Evolutionary conservation across 1,284 basidiomycete species (phyloP), one percentile per base, ranked within the genome.

Genomic region (Leccinum fallax): DNA sequence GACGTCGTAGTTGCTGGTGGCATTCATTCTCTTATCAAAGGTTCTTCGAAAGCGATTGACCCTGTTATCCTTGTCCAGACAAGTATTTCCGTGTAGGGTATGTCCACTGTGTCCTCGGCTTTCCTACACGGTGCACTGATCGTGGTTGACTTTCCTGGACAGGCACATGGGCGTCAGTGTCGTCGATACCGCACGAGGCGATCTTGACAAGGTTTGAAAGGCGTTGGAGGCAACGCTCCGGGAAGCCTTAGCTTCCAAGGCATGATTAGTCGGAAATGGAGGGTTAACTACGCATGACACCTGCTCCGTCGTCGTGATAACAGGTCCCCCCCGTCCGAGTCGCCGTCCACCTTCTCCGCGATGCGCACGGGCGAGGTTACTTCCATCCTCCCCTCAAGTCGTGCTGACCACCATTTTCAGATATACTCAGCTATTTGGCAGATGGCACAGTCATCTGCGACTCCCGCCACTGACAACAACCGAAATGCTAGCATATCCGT

Each of bases 91-190:
- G 90, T 60, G 85, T 93, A 58, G 90, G 91, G 86, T 85, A 68
- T 53, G 83, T 78, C 51, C 15, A 4, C 57, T 16, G 60, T 67
- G 63, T 13, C 9, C 72, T 67, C 66, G 69, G 70, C 36, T 56
- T 2, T 46, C 32, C 32, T 52, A 36, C 38, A 40, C 16, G 38
- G 5, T 26, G 2, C 7, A 48, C 62, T 71, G 28, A 72, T 55
- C 1, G 2, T 19, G 6, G 9, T 19, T 43, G 43, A 46, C 2
- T 52, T 24, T 49, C 10, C 10, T 34, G 9, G 38, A 43, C 66
- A 88, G 94, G 26, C 95, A 97, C 77, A 97, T 98, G 95, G 96
- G 96, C 60, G 77, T 92, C 61, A 90, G 91, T 9, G 95, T 86
- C 28, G 86, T 91, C 30, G 85, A 95, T 68, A 65, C 80, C 34